Percentiles rank a stretch among this genome's conserved stretches.
Evolutionary conservation across 768 basidiomycete species (phyloP).

Genomic region (Suillus discolor): DNA sequence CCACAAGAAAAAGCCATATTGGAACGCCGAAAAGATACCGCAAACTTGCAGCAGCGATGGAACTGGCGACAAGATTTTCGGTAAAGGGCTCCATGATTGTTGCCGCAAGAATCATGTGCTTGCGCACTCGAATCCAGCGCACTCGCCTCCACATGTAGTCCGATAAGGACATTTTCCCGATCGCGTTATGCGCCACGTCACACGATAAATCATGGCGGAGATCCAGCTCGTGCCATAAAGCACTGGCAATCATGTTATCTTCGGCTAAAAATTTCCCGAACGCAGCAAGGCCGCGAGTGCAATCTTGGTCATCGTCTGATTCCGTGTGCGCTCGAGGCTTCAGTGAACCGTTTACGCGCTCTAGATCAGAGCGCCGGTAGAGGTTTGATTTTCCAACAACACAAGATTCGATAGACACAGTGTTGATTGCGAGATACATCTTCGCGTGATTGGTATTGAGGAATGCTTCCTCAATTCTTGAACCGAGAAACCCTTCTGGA

Average conservation of each 20-base stretch:
- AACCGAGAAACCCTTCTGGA: conserved; percentile 70
- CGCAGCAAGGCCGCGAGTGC: conserved; percentile 60
- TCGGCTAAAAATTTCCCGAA: conserved; percentile 93
- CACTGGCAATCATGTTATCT: conserved; percentile 95
- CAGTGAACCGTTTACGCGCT: conserved; percentile 68
- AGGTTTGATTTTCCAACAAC: conserved; percentile 97
- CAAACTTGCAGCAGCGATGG: conserved; percentile 61
- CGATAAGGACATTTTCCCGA: conserved; percentile 83
- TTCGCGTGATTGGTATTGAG: conserved; percentile 97
- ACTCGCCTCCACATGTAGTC: conserved; percentile 90
- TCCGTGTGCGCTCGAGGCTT: conserved; percentile 41
- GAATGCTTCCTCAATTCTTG: conserved; percentile 89
- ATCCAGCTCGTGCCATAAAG: conserved; percentile 92
- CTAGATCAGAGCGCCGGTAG: conserved; percentile 88
- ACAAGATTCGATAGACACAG: conserved; percentile 87
- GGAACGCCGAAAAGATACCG: conserved; percentile 53
- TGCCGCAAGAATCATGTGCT: conserved; percentile 87
- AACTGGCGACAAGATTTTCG: conserved; percentile 75
- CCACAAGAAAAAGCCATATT: conserved; percentile 51
- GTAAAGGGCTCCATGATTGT: conserved; percentile 93
- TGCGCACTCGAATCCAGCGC: conserved; percentile 96
- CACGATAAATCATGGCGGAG: conserved; percentile 87
- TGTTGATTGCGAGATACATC: conserved; percentile 96
- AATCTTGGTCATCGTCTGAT: conserved; percentile 22
- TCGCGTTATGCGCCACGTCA: conserved; percentile 86